phyloP scores from a whole-genome alignment of 352 stramenopile species.

The Pythium aristosporum region DNA sequence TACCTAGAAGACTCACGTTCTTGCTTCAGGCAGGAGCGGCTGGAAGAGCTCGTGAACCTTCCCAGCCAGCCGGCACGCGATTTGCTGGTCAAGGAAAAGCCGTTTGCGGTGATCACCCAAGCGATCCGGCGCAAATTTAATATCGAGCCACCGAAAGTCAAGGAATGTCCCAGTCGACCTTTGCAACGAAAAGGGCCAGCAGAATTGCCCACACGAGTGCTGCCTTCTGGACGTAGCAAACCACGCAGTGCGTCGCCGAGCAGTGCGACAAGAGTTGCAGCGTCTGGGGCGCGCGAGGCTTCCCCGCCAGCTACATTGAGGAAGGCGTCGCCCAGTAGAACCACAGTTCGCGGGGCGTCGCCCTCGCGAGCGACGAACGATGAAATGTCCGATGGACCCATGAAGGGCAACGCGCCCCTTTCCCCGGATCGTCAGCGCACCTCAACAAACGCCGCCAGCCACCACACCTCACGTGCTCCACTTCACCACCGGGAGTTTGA shows the following conservation, averaged over 20 bases:
- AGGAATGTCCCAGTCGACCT: conserved; percentile 3
- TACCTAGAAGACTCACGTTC: no score
- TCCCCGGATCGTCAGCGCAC: background rate
- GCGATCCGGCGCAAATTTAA: conserved; percentile 40
- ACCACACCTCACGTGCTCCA: no score
- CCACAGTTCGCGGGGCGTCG: background rate
- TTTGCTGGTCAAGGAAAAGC: conserved; percentile 54
- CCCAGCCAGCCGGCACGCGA: conserved; percentile 36
- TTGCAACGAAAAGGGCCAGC: background rate
- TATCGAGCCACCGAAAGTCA: conserved; percentile 12
- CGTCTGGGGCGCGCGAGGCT: background rate
- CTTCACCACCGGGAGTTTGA: no score
- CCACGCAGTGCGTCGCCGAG: conserved; percentile 2
- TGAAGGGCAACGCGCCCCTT: background rate
- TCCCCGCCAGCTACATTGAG: background rate
- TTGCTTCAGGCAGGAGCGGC: conserved; percentile 50
- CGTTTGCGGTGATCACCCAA: conserved; percentile 36
- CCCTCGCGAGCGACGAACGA: background rate
- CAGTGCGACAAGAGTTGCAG: background rate
- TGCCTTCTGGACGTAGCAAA: background rate
- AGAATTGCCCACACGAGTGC: background rate
- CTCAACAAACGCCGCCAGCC: no score
- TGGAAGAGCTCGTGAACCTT: conserved; percentile 49
- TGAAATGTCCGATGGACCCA: background rate
- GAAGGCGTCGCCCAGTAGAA: background rate